Percentiles rank a stretch among this genome's conserved stretches.
Conservation (phyloP, 1,284 basidiomycete genomes). For the Trichosporon coremiiforme region DNA sequence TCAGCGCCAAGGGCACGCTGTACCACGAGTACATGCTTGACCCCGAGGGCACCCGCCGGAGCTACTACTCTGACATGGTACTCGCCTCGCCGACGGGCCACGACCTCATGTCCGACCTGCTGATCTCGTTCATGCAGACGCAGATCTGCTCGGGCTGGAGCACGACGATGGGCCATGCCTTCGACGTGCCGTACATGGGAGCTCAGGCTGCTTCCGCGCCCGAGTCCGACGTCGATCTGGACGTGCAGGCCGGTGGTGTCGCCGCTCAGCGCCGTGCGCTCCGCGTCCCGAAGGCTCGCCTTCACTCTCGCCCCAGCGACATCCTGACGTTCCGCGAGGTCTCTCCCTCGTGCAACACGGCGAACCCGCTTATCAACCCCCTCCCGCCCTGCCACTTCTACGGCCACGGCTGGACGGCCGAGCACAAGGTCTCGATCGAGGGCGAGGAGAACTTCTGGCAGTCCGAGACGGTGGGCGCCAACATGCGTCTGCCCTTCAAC, state of each 20-base stretch:
- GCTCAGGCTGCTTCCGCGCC: conserved; percentile 17
- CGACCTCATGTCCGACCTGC: conserved; percentile 76
- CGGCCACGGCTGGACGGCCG: conserved; percentile 81
- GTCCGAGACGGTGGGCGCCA: conserved; percentile 68
- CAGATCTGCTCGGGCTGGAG: conserved; percentile 85
- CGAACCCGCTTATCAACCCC: conserved; percentile 93
- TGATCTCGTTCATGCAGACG: conserved; percentile 81
- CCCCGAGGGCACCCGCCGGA: conserved; percentile 66
- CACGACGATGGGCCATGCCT: conserved; percentile 66
- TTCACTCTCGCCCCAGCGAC: conserved; percentile 69
- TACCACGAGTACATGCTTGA: conserved; percentile 78
- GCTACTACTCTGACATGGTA: conserved; percentile 76
- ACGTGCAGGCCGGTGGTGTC: background rate
- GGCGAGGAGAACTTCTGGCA: conserved; percentile 77
- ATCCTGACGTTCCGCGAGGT: conserved; percentile 73
- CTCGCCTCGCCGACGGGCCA: conserved; percentile 78
- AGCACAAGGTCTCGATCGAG: conserved; percentile 64
- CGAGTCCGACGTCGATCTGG: background rate
- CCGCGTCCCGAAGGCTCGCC: conserved; percentile 68
- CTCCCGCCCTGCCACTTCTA: conserved; percentile 84
- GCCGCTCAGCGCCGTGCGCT: conserved; percentile 49
- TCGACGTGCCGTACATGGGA: conserved; percentile 63
- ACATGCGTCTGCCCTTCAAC: conserved; percentile 65
- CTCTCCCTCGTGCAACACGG: conserved; percentile 82
- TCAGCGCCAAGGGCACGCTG: conserved; percentile 73